phyloP scores from a whole-genome alignment of 495 filamentous ascomycete species.

The Aspergillus sclerotiicarbonarius region DNA sequence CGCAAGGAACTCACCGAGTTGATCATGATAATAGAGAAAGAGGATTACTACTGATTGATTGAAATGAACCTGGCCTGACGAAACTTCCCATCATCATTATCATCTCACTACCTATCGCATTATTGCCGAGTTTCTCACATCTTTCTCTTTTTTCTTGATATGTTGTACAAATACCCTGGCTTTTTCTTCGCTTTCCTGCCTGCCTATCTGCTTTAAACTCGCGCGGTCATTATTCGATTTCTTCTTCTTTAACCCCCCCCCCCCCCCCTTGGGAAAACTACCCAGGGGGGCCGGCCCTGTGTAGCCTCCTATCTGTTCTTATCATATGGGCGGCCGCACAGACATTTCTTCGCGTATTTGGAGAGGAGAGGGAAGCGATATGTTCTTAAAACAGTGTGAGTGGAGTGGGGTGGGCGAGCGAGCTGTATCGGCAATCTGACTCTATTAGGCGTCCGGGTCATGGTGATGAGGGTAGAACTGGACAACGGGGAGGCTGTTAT shows the following conservation, averaged over 20 bases:
- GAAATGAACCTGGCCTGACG: not conserved
- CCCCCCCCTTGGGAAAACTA: not conserved
- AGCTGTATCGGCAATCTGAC: slow-evolving; percentile 9
- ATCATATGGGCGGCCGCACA: not conserved
- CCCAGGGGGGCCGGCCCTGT: too few species aligned
- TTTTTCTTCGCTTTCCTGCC: slow-evolving; percentile 10
- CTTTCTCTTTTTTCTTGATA: slow-evolving; percentile 4
- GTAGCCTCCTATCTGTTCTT: not conserved
- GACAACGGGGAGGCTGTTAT: not conserved
- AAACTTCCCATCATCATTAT: slow-evolving; percentile 4
- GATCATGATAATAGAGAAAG: slow-evolving; percentile 45
- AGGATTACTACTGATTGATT: slow-evolving; percentile 39
- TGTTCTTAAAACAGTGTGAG: not conserved
- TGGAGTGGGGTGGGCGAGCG: slow-evolving; percentile 1
- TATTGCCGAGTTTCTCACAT: slow-evolving; percentile 21
- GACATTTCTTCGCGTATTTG: too few species aligned
- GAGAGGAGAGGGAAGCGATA: not conserved
- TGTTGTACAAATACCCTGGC: slow-evolving; percentile 29
- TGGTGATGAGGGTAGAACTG: not conserved
- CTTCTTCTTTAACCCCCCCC: not conserved
- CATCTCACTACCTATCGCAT: slow-evolving; percentile 15
- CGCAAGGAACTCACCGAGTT: slow-evolving; percentile 46
- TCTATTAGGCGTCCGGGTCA: slow-evolving; percentile 20
- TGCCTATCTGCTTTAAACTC: slow-evolving; percentile 8
- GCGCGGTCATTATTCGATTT: not conserved